These are phyloP conservation scores for Jackrogersella multiformis DNA, from an alignment of 495 filamentous ascomycete genomes.

Conservation along the genomic window DNA sequence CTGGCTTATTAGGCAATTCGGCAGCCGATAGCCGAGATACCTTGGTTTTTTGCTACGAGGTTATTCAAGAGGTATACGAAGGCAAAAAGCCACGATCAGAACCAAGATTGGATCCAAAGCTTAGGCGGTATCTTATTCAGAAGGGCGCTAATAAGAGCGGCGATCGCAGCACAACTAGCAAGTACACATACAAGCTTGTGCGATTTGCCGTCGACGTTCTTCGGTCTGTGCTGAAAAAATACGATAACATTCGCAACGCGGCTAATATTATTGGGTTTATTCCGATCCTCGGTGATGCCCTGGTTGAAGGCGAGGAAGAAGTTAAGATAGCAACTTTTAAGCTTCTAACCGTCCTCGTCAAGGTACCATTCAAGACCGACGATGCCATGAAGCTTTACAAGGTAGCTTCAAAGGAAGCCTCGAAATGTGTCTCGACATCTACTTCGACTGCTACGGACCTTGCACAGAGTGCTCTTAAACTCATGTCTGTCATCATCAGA, in stretches of 20 bases:
- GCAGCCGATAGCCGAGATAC: slow-evolving; percentile 78
- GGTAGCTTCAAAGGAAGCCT: slow-evolving; percentile 79
- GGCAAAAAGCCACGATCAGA: slow-evolving; percentile 56
- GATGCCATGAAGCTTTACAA: slow-evolving; percentile 79
- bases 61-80: slow-evolving; percentile 85
- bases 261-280: slow-evolving; percentile 84
- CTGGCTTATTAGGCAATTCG: slow-evolving; percentile 82
- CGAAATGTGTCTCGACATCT: slow-evolving; percentile 70
- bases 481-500: slow-evolving; percentile 84
- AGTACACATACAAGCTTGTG: slow-evolving; percentile 82
- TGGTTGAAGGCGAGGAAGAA: slow-evolving; percentile 85
- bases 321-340: slow-evolving; percentile 85
- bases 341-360: slow-evolving; percentile 83
- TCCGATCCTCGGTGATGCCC: slow-evolving; percentile 84
- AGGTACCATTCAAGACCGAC: slow-evolving; percentile 80
- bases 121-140: slow-evolving; percentile 79
- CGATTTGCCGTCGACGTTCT: slow-evolving; percentile 88
- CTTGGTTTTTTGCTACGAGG: slow-evolving; percentile 91
- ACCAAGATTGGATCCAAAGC: slow-evolving; percentile 64
- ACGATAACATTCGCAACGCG: slow-evolving; percentile 78
- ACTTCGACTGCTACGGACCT: slow-evolving; percentile 81
- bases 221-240: slow-evolving; percentile 80
- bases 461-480: slow-evolving; percentile 84
- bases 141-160: slow-evolving; percentile 76
- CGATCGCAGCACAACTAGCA: slow-evolving; percentile 70